These are phyloP conservation scores for Bipolaris cookei DNA, from an alignment of 2,329 filamentous ascomycete genomes.

Conservation along the genomic window DNA sequence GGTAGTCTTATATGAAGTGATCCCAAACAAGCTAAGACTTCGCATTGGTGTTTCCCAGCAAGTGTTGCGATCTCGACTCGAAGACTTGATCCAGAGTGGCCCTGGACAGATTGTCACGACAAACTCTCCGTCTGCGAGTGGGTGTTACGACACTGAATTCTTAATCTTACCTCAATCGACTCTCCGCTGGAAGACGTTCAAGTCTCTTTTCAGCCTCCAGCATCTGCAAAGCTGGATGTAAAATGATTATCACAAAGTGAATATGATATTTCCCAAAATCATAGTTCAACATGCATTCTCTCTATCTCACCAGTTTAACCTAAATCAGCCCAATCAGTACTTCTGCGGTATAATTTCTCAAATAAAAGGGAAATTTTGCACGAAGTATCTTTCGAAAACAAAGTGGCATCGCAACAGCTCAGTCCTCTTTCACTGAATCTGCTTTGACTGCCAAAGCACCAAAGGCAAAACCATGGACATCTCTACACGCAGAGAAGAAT, in stretches of 20 bases:
- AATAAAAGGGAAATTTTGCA: slow-evolving; percentile 30
- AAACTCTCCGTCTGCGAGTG: too few species aligned
- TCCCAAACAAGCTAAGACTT: too few species aligned
- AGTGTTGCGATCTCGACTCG: too few species aligned
- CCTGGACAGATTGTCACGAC: too few species aligned
- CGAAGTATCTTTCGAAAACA: slow-evolving; percentile 28
- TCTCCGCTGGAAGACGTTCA: background rate
- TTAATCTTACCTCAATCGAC: background rate
- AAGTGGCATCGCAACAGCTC: slow-evolving; percentile 13
- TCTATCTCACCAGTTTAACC: background rate
- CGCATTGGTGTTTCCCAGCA: too few species aligned
- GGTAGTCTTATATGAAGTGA: too few species aligned
- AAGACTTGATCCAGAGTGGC: too few species aligned
- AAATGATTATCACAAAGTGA: too few species aligned
- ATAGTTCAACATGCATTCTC: background rate
- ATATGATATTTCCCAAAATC: too few species aligned
- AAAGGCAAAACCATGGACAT: slow-evolving; percentile 52
- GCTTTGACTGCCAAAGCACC: slow-evolving; percentile 40
- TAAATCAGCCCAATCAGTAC: slow-evolving; percentile 2
- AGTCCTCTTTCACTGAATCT: slow-evolving; percentile 21
- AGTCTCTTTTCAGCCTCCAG: too few species aligned
- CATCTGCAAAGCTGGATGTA: too few species aligned
- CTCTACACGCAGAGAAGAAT: slow-evolving; percentile 53
- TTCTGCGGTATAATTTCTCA: slow-evolving; percentile 28
- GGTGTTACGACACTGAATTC: too few species aligned